Percentiles rank a stretch among this genome's conserved stretches.
Conservation (phyloP, 2,329 filamentous ascomycete species). For the Sporothrix protearum region DNA sequence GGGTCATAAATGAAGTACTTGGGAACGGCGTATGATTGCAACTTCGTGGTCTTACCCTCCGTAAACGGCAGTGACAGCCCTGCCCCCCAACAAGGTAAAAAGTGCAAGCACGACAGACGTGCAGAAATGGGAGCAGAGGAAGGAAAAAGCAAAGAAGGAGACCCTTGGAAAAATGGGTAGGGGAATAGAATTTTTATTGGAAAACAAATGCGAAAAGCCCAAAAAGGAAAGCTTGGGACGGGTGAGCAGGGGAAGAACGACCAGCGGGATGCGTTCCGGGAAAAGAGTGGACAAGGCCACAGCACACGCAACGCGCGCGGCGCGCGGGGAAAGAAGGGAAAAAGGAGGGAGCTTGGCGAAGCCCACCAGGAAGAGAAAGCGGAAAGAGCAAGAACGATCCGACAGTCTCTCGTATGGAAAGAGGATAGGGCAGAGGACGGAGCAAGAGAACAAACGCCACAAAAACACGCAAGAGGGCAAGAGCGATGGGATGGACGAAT, state of each 20-base stretch:
- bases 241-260: background rate
- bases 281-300: background rate
- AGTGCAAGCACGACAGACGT: constrained; percentile 10
- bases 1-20: background rate
- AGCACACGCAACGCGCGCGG: background rate
- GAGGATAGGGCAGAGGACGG: background rate
- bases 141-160: background rate
- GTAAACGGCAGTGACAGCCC: background rate
- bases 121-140: background rate
- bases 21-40: background rate
- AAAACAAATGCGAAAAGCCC: background rate
- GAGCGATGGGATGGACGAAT: constrained; percentile 5
- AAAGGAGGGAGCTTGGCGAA: background rate
- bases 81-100: background rate
- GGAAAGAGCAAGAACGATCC: background rate
- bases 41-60: background rate
- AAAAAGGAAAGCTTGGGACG: constrained; percentile 7
- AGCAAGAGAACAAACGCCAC: background rate
- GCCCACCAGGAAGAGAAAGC: background rate
- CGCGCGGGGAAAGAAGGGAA: constrained; percentile 1
- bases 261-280: background rate
- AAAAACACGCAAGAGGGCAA: constrained; percentile 16
- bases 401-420: background rate
- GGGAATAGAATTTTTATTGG: background rate
- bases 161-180: background rate